These are phyloP conservation scores for Ascochyta koolunga DNA, from an alignment of 2,329 filamentous ascomycete genomes.

Conservation along the genomic window DNA sequence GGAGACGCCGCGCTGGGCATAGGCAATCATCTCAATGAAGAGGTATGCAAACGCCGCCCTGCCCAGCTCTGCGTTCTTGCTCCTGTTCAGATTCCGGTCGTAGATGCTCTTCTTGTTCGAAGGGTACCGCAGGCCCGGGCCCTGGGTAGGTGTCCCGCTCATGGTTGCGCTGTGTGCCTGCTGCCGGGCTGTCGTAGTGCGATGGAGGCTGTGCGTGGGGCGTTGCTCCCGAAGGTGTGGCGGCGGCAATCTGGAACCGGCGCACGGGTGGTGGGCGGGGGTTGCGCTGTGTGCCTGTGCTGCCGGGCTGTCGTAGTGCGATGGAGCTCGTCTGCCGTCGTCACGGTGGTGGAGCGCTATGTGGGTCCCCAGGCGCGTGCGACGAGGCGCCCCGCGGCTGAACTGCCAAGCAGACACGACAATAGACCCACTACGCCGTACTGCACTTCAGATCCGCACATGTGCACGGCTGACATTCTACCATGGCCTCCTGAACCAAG, in stretches of 20 bases:
- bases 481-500: too few relatives aligned
- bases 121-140: conserved; percentile 77
- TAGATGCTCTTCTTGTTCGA: conserved; percentile 98
- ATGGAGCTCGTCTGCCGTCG: conserved; percentile 16
- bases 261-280: conserved; percentile 10
- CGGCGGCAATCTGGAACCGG: conserved; percentile 6
- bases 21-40: conserved; percentile 95
- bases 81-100: conserved; percentile 90
- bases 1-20: conserved; percentile 87
- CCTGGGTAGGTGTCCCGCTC: conserved; percentile 33
- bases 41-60: conserved; percentile 94
- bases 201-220: conserved; percentile 13
- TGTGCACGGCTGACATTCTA: too few relatives aligned
- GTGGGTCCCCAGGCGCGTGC: conserved; percentile 31
- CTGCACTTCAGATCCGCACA: too few relatives aligned
- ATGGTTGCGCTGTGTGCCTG: conserved; percentile 27
- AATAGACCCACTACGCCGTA: too few relatives aligned
- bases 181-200: conserved; percentile 4
- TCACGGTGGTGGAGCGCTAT: conserved; percentile 23
- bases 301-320: conserved; percentile 17
- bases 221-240: conserved; percentile 10
- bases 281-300: too few relatives aligned
- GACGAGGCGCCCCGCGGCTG: conserved; percentile 18
- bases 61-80: conserved; percentile 85
- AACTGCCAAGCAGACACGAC: conserved; percentile 16